A percentile compares a stretch with the other conserved stretches of the same genome.
Evolutionary conservation across 2,329 filamentous ascomycete species (phyloP).

Genomic region (Diaporthe humulicola): DNA sequence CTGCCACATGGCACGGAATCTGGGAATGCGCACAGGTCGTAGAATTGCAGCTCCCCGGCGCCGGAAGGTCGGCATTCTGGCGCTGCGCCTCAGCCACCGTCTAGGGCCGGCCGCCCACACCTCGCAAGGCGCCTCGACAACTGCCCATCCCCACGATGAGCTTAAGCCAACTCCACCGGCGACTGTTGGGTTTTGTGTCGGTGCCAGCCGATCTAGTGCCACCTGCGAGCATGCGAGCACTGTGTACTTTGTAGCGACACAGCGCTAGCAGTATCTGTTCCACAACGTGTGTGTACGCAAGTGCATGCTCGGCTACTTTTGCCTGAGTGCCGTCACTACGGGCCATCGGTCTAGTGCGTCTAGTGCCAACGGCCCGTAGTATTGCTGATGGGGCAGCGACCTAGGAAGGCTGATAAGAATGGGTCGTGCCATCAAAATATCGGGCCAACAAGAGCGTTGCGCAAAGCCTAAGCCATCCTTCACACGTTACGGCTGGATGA

Average conservation of each 20-base stretch:
- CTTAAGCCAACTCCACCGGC: neutral
- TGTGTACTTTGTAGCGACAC: no score
- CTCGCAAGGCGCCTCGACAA: neutral
- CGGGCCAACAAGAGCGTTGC: neutral
- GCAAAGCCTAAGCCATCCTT: neutral
- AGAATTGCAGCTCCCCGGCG: neutral
- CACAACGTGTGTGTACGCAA: neutral
- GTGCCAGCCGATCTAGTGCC: neutral
- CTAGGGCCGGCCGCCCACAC: neutral
- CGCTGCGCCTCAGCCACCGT: neutral
- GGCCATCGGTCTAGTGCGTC: neutral
- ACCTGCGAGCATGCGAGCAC: no score
- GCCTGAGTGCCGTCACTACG: neutral
- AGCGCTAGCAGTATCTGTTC: no score
- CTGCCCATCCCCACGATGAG: neutral
- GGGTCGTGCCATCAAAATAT: neutral
- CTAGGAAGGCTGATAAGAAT: slow-evolving; percentile 15
- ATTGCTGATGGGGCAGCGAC: slow-evolving; percentile 8
- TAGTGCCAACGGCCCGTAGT: slow-evolving; percentile 24
- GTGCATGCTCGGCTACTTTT: neutral
- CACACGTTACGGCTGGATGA: neutral
- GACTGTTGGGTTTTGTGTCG: neutral
- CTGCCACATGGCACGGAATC: neutral
- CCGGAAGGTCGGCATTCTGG: neutral
- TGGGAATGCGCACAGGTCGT: neutral